Conservation (phyloP, 1,284 basidiomycete species). For the Sanghuangporus weigelae region DNA sequence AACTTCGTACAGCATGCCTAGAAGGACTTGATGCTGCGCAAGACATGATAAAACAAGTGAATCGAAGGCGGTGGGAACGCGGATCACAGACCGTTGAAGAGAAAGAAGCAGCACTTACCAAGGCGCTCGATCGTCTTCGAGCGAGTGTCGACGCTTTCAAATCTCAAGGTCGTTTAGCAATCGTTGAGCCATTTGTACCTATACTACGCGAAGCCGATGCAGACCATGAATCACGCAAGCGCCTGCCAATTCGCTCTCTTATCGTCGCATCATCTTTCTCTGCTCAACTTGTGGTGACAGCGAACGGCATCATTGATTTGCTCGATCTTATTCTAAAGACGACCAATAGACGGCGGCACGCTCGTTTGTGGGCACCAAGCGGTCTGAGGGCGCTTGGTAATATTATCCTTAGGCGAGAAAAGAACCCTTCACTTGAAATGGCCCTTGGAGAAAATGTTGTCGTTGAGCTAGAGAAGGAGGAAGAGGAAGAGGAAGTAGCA, state of each 20-base stretch:
- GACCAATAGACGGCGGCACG: slow-evolving; percentile 32
- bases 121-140: slow-evolving; percentile 32
- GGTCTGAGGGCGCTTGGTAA: slow-evolving; percentile 40
- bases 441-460: slow-evolving; percentile 7
- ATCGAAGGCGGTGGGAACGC: slow-evolving; percentile 41
- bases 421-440: slow-evolving; percentile 22
- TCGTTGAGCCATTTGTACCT: slow-evolving; percentile 44
- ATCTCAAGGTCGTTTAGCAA: slow-evolving; percentile 32
- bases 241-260: slow-evolving; percentile 35
- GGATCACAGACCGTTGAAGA: slow-evolving; percentile 22
- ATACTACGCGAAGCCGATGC: slow-evolving; percentile 22
- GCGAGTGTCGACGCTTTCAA: slow-evolving; percentile 38
- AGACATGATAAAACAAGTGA: slow-evolving; percentile 38
- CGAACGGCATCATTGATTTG: slow-evolving; percentile 40
- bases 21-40: slow-evolving; percentile 32
- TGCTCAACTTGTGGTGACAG: slow-evolving; percentile 37
- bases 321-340: slow-evolving; percentile 39
- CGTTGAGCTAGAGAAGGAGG: slow-evolving; percentile 15
- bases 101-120: slow-evolving; percentile 33
- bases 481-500: slow-evolving; percentile 12
- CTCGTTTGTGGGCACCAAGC: slow-evolving; percentile 48
- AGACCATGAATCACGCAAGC: slow-evolving; percentile 10
- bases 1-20: slow-evolving; percentile 36
- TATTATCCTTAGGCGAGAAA: slow-evolving; percentile 26
- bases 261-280: slow-evolving; percentile 44